Evolutionary conservation across 129 eudicot species (phyloP).

Genomic region (Helianthus tuberosus): DNA sequence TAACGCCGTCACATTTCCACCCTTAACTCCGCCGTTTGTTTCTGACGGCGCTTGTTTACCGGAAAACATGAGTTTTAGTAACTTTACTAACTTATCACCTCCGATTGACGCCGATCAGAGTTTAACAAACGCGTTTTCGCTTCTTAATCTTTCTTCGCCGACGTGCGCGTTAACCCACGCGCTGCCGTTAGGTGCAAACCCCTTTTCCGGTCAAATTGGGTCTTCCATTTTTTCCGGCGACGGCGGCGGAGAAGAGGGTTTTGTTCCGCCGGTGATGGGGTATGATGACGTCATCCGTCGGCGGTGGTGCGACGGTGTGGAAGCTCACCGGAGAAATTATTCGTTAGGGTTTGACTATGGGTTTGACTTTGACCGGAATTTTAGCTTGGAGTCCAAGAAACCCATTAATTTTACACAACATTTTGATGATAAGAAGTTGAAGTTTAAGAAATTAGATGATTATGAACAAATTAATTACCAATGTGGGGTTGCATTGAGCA

Average conservation of each 20-base stretch:
- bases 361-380: conserved; percentile 14
- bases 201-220: too few relatives aligned
- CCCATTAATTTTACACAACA: conserved; percentile 5
- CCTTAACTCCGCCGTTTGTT: conserved; percentile 12
- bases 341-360: conserved; percentile 18
- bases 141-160: conserved; percentile 31
- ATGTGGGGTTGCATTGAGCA: neutral
- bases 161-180: neutral
- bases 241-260: neutral
- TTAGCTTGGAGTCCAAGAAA: conserved; percentile 47
- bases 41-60: neutral
- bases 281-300: neutral
- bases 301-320: neutral
- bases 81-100: too few relatives aligned
- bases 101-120: conserved; percentile 25
- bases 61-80: neutral
- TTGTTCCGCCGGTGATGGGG: neutral
- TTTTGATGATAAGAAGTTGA: conserved; percentile 8
- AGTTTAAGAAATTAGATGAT: conserved; percentile 14
- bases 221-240: neutral
- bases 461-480: neutral
- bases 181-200: neutral
- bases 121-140: conserved; percentile 24
- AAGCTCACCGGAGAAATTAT: conserved; percentile 1
- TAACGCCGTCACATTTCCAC: conserved; percentile 11